These are phyloP conservation scores for Fusarium multiceps DNA, from an alignment of 2,329 filamentous ascomycete species.

Conservation along the genomic window DNA sequence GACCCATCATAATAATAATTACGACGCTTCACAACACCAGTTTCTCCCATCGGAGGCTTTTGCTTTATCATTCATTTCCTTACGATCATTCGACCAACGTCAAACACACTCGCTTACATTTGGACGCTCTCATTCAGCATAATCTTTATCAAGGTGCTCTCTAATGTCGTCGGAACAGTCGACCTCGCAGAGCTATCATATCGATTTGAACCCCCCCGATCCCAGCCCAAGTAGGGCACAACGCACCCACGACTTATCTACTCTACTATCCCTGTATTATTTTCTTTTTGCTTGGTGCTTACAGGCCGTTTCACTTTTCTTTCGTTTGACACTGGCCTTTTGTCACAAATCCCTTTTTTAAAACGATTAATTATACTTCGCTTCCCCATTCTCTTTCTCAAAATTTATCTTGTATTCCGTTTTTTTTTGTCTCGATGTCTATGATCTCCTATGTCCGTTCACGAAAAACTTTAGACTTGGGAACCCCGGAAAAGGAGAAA, in stretches of 20 bases:
- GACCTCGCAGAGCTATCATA: constrained; percentile 31
- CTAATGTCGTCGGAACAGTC: constrained; percentile 19
- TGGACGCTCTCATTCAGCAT: constrained; percentile 2
- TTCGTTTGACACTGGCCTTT: constrained; percentile 35
- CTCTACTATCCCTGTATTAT: constrained; percentile 36
- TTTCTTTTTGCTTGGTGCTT: constrained; percentile 39
- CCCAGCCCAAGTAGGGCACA: constrained; percentile 39
- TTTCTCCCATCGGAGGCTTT: constrained; percentile 2
- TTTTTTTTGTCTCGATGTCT: constrained; percentile 30
- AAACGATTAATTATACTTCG: constrained; percentile 33
- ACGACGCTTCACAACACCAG: constrained; percentile 16
- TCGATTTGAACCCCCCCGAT: constrained; percentile 31
- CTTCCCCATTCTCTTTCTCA: constrained; percentile 28
- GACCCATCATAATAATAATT: constrained; percentile 24
- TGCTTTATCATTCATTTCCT: constrained; percentile 7
- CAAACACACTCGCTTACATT: constrained; percentile 25
- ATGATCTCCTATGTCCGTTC: constrained; percentile 45
- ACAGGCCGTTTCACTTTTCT: constrained; percentile 38
- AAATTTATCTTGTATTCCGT: constrained; percentile 32
- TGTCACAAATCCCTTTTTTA: constrained; percentile 33
- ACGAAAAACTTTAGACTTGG: constrained; percentile 46
- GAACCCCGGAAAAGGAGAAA: constrained; percentile 44
- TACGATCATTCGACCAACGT: constrained; percentile 13
- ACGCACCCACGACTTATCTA: constrained; percentile 36
- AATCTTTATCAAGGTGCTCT: constrained; percentile 13